A percentile compares a stretch with the other conserved stretches of the same genome.
Conservation (phyloP, 192 early-diverging fungal species). For the Dispira parvispora region DNA sequence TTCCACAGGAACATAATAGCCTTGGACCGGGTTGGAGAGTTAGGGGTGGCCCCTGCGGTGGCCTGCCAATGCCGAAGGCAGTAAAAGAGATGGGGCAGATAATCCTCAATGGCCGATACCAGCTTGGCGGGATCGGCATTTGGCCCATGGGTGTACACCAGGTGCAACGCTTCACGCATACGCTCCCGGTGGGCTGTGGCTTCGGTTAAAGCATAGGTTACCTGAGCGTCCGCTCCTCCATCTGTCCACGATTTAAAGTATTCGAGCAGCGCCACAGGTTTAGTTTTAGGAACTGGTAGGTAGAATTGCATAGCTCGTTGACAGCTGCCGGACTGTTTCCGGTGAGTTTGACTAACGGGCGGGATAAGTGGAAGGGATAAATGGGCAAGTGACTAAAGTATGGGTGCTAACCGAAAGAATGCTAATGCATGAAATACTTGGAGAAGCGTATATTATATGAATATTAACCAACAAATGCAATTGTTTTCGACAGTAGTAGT, state of each 20-base stretch:
- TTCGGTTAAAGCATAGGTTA: neutral
- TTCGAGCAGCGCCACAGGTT: neutral
- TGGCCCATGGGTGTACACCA: neutral
- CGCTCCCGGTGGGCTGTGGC: constrained; percentile 1
- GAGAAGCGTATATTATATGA: no score
- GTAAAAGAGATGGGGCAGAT: constrained; percentile 1
- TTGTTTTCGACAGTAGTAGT: no score
- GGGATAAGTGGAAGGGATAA: no score
- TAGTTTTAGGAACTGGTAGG: neutral
- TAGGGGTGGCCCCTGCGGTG: neutral
- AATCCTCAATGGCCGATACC: neutral
- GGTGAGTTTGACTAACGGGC: no score
- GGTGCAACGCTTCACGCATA: neutral
- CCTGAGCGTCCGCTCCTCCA: neutral
- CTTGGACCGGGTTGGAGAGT: neutral
- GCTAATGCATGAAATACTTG: no score
- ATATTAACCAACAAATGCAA: no score
- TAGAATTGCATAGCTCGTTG: neutral
- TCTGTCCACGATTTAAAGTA: neutral
- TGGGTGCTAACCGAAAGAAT: no score
- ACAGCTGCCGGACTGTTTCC: no score
- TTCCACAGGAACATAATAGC: constrained; percentile 1
- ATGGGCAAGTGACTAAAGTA: no score
- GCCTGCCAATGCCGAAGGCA: neutral
- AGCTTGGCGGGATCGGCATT: neutral